Evolutionary conservation across 192 early-diverging fungal species (phyloP).

Genomic region (Podila epigama): DNA sequence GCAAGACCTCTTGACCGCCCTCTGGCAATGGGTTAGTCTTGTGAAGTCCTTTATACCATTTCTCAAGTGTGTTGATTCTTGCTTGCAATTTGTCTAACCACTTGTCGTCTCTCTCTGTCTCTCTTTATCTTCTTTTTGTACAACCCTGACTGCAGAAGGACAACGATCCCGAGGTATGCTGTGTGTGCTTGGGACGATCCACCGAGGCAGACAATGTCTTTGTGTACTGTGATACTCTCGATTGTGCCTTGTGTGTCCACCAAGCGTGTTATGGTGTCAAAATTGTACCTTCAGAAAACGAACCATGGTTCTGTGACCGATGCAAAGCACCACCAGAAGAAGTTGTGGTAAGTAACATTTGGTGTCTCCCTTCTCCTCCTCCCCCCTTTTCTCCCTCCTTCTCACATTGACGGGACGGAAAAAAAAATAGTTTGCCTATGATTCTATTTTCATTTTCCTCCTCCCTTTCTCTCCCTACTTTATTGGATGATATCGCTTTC

Average conservation of each 20-base stretch:
- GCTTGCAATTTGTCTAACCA: not conserved
- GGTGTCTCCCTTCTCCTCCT: not conserved
- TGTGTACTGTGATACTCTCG: conserved; percentile 60
- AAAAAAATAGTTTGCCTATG: conserved; percentile 14
- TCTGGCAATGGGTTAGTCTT: conserved; percentile 50
- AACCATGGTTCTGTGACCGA: conserved; percentile 55
- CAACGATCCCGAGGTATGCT: conserved; percentile 61
- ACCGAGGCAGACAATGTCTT: conserved; percentile 56
- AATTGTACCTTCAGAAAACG: conserved; percentile 38
- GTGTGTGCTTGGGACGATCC: conserved; percentile 56
- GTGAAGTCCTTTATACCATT: not conserved
- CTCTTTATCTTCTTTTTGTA: conserved; percentile 3
- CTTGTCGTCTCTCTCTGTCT: no score
- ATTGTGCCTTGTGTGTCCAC: conserved; percentile 28
- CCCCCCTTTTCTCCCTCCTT: not conserved
- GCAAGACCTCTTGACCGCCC: conserved; percentile 39
- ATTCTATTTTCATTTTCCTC: no score
- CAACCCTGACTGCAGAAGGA: conserved; percentile 49
- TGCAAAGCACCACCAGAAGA: conserved; percentile 51
- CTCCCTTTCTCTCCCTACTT: no score
- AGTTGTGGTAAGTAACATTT: conserved; percentile 40
- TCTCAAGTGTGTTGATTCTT: not conserved
- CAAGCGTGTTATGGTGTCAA: conserved; percentile 54
- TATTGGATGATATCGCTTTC: no score
- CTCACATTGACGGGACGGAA: no score